Base-by-base conservation (phyloP, 2,329 filamentous ascomycete genomes). In the Phialophora expanda region DNA sequence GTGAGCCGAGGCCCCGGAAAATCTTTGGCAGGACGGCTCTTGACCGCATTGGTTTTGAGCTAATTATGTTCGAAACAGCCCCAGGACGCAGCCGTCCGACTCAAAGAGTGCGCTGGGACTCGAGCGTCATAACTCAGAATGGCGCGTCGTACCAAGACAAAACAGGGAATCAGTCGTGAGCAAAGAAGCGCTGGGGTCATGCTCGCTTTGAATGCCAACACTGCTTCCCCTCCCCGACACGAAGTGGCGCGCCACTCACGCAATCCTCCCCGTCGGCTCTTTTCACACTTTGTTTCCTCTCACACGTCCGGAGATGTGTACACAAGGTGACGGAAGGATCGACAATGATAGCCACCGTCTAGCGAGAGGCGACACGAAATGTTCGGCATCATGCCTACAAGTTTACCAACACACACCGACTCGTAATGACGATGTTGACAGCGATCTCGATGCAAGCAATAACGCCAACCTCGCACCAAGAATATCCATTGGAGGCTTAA, bases 251-350 rank as follows among this genome's bases (percentile, higher is more conserved):
- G 59, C 59, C 50, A 62, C 50, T 22, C 50, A 56, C 50, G 34
- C 50, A 62, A 56, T 34, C 17, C 17, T 56, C 44, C n/a, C 32
- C 14, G 34, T 53, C 30, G 46, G 22, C 58, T 50, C 8, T 28
- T 24, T 34, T 61, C 28, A 48, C 28, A 22, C 24, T 38, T 50
- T 34, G 20, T 17, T 53, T 7, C n/a, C 9, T 4, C 30, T 5
- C 30, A 20, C 24, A 20, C 26, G 56, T 12, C 41, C 22, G 22
- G 26, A 38, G 7, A 14, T 17, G 46, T 7, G 28, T 11, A 34
- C 11, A 53, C 58, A 53, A 12, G 30, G 58, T 61, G 58, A 53
- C 46, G 46, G 41, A 30, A n/a, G 55, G 59, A 62, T 62, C 59
- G 26, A 22, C 59, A 46, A n/a, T 56, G 59, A 62, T 62, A 56